These are phyloP conservation scores for Fraxinus ornus DNA, from an alignment of 305 asterid genomes.

Conservation along the genomic window DNA sequence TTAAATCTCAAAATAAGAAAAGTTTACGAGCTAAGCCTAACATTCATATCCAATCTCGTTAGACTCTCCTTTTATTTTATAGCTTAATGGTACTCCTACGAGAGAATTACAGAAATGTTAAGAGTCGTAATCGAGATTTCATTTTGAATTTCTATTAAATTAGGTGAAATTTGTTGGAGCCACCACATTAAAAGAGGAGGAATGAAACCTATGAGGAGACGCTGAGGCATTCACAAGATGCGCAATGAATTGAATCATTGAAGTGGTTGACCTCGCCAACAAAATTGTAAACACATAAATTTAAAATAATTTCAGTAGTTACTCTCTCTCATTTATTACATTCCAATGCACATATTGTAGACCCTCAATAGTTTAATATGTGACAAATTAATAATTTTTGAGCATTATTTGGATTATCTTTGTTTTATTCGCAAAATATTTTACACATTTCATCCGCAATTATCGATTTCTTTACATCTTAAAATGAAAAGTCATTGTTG, in stretches of 20 bases:
- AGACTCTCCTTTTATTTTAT: background rate
- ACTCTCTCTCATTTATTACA: background rate
- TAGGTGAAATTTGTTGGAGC: background rate
- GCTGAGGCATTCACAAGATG: constrained; percentile 14
- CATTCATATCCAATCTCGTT: background rate
- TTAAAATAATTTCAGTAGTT: background rate
- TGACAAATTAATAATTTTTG: too few species aligned
- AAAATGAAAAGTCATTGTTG: background rate
- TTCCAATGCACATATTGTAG: background rate
- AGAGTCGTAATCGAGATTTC: background rate
- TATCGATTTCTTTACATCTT: background rate
- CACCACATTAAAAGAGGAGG: background rate
- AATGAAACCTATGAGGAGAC: background rate
- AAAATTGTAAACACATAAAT: background rate
- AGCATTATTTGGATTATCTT: too few species aligned
- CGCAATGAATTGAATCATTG: constrained; percentile 11
- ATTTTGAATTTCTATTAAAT: background rate
- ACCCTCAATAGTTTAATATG: background rate
- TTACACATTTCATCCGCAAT: background rate
- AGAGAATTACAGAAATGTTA: too few species aligned
- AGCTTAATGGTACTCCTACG: too few species aligned
- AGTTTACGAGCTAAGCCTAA: background rate
- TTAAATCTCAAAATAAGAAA: background rate
- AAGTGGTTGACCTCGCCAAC: constrained; percentile 14
- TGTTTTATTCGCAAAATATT: background rate